Evolutionary conservation across 495 filamentous ascomycete species (phyloP), one percentile per base, ranked within the genome.

Genomic region (Penicillium turbatum): DNA sequence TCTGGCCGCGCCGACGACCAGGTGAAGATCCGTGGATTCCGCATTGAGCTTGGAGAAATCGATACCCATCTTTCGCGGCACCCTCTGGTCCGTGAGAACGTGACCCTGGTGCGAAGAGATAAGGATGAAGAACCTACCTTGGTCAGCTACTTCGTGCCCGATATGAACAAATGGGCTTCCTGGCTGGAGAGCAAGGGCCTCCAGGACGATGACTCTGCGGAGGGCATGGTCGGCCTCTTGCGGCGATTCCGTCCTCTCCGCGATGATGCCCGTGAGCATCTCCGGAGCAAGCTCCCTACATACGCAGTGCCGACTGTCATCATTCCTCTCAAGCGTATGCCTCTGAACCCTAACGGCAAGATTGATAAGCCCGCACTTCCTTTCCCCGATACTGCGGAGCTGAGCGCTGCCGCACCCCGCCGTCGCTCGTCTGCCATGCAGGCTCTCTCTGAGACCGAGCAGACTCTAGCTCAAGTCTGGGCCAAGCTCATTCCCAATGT

Each of bases 291-390:
- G 49, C 73, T 97, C 8, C 87, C 93, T 8, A 62, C 73, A 2
- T 92, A 97, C 61, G 88, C 92, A 0, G 86, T 97, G 0, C 93
- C 93, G 0, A 81, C 80, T 0, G 78, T 92, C 31, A 80, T 91
- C 54, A 88, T 98, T 27, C 83, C 88, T 2, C 81, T 98, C 19
- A 79, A 80, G 45, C 85, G 85, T 36, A 80, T 97, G 48, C 92
- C 92, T 0, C 75, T 97, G 26, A 97, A 96, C 70, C 92, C 92
- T 12, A 97, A 97, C 59, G 92, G 91, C 54, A 97, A 96, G 74
- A 84, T 95, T 40, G 93, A 98, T 65, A 90, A 86, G 70, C 90
- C 90, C 6, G 86, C 85, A 1, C 78, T 98, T 37, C 93, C 93
- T 0, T 97, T 95, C 81, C 93, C 93, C 0, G 88, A 92, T 66